Conservation (phyloP, 805 yeast genomes). For the Sugiyamaella qingdaonensis region DNA sequence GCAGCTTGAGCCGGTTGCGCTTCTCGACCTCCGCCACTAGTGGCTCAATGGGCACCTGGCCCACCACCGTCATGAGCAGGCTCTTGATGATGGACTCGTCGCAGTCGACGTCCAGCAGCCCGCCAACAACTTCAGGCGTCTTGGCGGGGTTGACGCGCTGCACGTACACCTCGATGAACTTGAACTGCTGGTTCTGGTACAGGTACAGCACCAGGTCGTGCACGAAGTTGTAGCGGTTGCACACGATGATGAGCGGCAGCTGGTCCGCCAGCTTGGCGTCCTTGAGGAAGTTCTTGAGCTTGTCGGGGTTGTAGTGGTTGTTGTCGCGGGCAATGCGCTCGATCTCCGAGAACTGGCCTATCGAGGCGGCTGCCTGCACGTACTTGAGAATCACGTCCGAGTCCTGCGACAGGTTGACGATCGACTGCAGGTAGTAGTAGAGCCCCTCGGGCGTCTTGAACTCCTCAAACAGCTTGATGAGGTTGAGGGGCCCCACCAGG, state of each 20-base stretch:
- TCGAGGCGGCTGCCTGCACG: slow-evolving; percentile 87
- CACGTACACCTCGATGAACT: slow-evolving; percentile 95
- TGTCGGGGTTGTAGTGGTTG: slow-evolving; percentile 91
- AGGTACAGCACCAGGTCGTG: slow-evolving; percentile 91
- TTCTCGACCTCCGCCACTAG: slow-evolving; percentile 93
- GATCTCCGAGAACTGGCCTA: slow-evolving; percentile 88
- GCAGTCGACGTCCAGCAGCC: slow-evolving; percentile 93
- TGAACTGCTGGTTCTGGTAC: slow-evolving; percentile 93
- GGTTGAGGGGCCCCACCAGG: slow-evolving; percentile 76
- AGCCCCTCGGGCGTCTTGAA: slow-evolving; percentile 89
- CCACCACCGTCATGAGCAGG: slow-evolving; percentile 77
- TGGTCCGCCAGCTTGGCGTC: slow-evolving; percentile 93
- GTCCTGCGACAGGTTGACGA: slow-evolving; percentile 90
- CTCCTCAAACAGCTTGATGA: slow-evolving; percentile 90
- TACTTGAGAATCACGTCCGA: slow-evolving; percentile 94
- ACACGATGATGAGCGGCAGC: slow-evolving; percentile 91
- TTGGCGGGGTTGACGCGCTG: slow-evolving; percentile 95
- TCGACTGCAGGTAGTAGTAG: slow-evolving; percentile 87
- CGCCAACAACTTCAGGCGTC: slow-evolving; percentile 96
- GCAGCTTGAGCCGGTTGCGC: slow-evolving; percentile 86
- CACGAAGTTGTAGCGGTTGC: slow-evolving; percentile 86
- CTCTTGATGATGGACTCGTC: slow-evolving; percentile 84
- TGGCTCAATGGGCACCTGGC: slow-evolving; percentile 88
- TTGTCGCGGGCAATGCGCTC: slow-evolving; percentile 95
- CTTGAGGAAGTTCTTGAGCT: slow-evolving; percentile 93